phyloP scores from a whole-genome alignment of 2,329 filamentous ascomycete genomes.

The Fusarium globosum region DNA sequence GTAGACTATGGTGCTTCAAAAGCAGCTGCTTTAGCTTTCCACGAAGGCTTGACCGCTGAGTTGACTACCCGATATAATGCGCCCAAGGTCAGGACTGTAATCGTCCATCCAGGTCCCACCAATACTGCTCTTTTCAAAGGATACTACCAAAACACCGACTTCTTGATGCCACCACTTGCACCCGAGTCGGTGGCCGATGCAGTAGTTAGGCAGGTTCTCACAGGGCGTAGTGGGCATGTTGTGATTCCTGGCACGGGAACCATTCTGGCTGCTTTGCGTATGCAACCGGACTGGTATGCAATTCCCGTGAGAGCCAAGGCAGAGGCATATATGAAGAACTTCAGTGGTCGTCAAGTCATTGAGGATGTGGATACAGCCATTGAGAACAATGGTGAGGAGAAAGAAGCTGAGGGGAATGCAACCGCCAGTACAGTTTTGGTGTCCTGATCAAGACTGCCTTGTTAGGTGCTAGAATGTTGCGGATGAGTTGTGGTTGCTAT shows the following conservation, averaged over 20 bases:
- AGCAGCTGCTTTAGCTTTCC: conserved; percentile 73
- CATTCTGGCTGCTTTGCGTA: conserved; percentile 58
- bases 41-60: conserved; percentile 72
- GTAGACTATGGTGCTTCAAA: conserved; percentile 77
- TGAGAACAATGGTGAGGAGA: conserved; percentile 31
- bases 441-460: conserved; percentile 30
- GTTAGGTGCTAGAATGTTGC: background rate
- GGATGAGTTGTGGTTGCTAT: background rate
- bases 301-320: conserved; percentile 59
- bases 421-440: conserved; percentile 55
- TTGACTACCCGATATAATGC: conserved; percentile 70
- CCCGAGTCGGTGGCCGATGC: conserved; percentile 58
- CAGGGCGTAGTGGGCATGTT: conserved; percentile 59
- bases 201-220: conserved; percentile 62
- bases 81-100: conserved; percentile 71
- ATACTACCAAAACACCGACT: conserved; percentile 65
- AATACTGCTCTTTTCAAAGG: conserved; percentile 52
- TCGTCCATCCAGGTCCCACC: conserved; percentile 66
- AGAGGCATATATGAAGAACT: conserved; percentile 56
- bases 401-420: conserved; percentile 39
- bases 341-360: conserved; percentile 60
- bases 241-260: conserved; percentile 57
- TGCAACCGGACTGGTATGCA: conserved; percentile 73
- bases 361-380: conserved; percentile 56
- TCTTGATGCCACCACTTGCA: conserved; percentile 50